Evolutionary conservation across 805 yeast species (phyloP).

Genomic region (Yarrowia osloensis): DNA sequence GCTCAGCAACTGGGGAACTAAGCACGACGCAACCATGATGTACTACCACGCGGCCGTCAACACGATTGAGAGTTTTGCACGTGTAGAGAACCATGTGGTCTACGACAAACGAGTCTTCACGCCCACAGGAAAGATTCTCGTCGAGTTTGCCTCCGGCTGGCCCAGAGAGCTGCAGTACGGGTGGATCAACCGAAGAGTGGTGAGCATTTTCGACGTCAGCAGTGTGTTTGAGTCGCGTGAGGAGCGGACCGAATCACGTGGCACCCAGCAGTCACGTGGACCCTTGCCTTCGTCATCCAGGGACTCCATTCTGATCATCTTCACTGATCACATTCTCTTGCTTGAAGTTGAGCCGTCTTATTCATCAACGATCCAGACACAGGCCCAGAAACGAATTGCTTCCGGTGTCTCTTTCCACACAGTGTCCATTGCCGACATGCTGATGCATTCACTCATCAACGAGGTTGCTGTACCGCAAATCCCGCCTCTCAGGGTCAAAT

Average conservation of each 20-base stretch:
- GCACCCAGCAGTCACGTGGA: too few relatives aligned
- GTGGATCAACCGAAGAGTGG: slow-evolving; percentile 84
- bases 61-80: slow-evolving; percentile 82
- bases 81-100: slow-evolving; percentile 48
- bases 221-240: slow-evolving; percentile 42
- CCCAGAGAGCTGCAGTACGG: slow-evolving; percentile 84
- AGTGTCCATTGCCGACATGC: slow-evolving; percentile 71
- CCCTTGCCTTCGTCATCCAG: background rate
- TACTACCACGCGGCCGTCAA: slow-evolving; percentile 57
- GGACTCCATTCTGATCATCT: slow-evolving; percentile 45
- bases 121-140: slow-evolving; percentile 84
- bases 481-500: slow-evolving; percentile 67
- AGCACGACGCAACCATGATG: slow-evolving; percentile 41
- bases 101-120: slow-evolving; percentile 74
- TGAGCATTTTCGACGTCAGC: slow-evolving; percentile 63
- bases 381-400: background rate
- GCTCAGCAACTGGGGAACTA: slow-evolving; percentile 46
- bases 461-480: slow-evolving; percentile 71
- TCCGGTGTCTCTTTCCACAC: slow-evolving; percentile 42
- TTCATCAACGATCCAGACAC: background rate
- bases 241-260: background rate
- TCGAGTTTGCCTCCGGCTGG: slow-evolving; percentile 85
- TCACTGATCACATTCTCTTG: slow-evolving; percentile 61
- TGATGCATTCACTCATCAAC: slow-evolving; percentile 88
- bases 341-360: background rate